Evolutionary conservation across 352 stramenopile species (phyloP), one percentile per base, ranked within the genome.

Genomic region (Globisporangium radiosum): DNA sequence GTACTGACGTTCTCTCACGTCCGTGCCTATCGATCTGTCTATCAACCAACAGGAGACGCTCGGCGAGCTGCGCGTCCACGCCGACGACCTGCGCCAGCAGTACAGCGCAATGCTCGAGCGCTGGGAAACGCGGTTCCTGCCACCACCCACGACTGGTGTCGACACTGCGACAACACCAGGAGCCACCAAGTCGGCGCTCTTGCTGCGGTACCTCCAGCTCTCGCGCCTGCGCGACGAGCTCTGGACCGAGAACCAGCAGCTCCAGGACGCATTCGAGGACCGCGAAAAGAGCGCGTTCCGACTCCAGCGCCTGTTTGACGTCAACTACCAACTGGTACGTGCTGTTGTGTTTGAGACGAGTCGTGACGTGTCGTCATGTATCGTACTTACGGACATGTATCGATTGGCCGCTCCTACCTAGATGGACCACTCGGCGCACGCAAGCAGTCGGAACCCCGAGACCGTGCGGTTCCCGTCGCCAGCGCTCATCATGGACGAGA

Each of bases 401-500:
- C 50, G n/a, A 43, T 14, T 47, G 42, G 9, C 13, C 37, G 11
- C 11, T 8, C 40, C 4, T 36, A 3, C n/a, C 3, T 17, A 70
- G 64, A 82, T 82, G 73, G 68, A 82, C 62, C 73, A 82, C 62
- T 79, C 73, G 56, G 69, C 75, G 47, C 69, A 70, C 14, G 68
- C 63, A 0, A 67, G 68, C 0, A 66, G 55, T 17, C 56, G 70
- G 11, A 54, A 74, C 4, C 62, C 74, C 9, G 52, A 70, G 51
- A 64, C 72, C 13, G 64, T 68, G 38, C 66, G 61, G n/a, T 62
- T 65, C 37, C 59, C 52, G 14, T 73, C 70, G 43, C 73, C 73
- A 4, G 71, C 77, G 73, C 63, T 82, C 33, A 76, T 82, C 47
- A 82, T 82, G 73, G 71, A 82, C 57, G 73, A 82, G n/a, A 82